Evolutionary conservation across 352 stramenopile species (phyloP), one percentile per base, ranked within the genome.

Genomic region (Phytophthora pseudosyringae): DNA sequence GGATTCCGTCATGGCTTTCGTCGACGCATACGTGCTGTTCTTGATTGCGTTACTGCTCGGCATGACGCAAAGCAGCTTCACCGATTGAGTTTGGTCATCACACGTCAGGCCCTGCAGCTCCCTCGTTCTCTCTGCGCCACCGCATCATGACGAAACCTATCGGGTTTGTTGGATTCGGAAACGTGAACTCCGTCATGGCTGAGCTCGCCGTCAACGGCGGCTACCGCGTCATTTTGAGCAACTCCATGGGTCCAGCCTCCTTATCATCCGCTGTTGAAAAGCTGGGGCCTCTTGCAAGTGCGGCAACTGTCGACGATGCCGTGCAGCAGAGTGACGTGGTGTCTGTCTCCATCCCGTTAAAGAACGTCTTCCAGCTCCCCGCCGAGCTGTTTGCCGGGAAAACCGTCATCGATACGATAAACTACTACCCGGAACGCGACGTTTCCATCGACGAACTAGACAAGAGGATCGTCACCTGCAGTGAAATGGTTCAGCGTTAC

Each of bases 141-240:
- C 12, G 35, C 3, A 16, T 6, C 18, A 41, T 64, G 32, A 40
- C 56, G 25, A 26, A 29, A 32, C 50, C 56, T 3, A 50, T 64
- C 44, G 56, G 25, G 15, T 56, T 56, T 9, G 55, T 56, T 41
- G 56, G 45, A 3, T 64, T 56, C 43, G 56, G 45, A n/a, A 50
- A 52, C 43, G 32, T 60, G 39, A 59, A 59, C 40, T 59, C 38
- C 3, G 41, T 9, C n/a, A 38, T 60, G n/a, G 29, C 56, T 11
- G 12, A 58, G 35, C 21, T 33, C 26, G 56, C 56, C 44, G 28
- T 58, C 56, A 64, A 57, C 11, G 46, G 45, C 31, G 56, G 36
- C 16, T 64, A 58, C 15, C 45, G 38, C 31, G 56, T 64, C 33
- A 32, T 57, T 16, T 50, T 64, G 46, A 64, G 45, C 46, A 64